Conservation (phyloP, 2,329 filamentous ascomycete genomes). For the Stenocarpella maydis region DNA sequence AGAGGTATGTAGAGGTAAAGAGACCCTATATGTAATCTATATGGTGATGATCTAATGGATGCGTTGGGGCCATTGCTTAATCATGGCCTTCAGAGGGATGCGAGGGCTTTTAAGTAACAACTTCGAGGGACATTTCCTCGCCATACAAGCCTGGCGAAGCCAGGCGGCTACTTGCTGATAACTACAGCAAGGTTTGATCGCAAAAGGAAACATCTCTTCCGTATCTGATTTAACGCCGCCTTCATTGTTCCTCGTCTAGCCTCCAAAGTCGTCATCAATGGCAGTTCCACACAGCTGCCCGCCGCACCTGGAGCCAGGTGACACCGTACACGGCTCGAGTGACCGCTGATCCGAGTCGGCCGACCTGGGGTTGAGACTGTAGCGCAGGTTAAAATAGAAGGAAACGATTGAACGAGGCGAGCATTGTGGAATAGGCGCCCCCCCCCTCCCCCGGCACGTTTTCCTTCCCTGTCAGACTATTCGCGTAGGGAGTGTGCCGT, state of each 20-base stretch:
- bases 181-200: background rate
- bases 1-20: too few relatives aligned
- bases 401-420: background rate
- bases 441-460: background rate
- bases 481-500: background rate
- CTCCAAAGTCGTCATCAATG: background rate
- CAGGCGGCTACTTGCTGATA: background rate
- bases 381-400: background rate
- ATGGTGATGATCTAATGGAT: background rate
- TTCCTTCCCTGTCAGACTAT: background rate
- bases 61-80: background rate
- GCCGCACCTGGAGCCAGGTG: constrained; percentile 1
- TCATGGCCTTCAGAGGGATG: too few relatives aligned
- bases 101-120: background rate
- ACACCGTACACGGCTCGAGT: background rate
- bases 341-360: constrained; percentile 1
- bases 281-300: background rate
- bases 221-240: background rate
- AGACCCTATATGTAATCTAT: background rate
- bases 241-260: background rate
- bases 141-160: background rate
- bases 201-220: background rate
- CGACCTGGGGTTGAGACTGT: background rate
- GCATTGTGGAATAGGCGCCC: background rate
- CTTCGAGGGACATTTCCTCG: constrained; percentile 2